Conservation (phyloP, 257 asterid species). For the Solanum pimpinellifolium region DNA sequence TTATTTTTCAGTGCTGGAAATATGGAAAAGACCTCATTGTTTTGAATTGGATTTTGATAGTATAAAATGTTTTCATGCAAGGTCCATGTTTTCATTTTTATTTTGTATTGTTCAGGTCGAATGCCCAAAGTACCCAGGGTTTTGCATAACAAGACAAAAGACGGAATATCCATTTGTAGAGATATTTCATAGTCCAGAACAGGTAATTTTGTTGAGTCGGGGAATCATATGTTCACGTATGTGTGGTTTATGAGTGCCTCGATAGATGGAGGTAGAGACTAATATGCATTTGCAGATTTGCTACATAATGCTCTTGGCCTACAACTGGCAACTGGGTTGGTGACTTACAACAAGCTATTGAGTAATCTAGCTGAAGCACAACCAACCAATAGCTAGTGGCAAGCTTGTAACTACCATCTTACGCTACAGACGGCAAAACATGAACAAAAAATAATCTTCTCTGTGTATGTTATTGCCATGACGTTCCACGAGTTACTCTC, state of each 20-base stretch:
- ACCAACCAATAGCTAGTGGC: not conserved
- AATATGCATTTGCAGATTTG: not conserved
- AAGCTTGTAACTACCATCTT: not conserved
- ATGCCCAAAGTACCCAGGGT: conserved; percentile 94
- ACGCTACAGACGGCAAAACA: not conserved
- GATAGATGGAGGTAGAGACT: not conserved
- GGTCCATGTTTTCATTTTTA: not conserved
- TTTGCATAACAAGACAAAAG: conserved; percentile 85
- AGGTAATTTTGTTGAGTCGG: conserved; percentile 23
- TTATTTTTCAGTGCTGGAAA: not conserved
- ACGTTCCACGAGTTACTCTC: not conserved
- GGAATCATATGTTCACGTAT: not conserved
- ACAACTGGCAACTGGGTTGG: not conserved
- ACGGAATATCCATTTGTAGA: conserved; percentile 85
- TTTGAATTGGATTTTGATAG: not conserved
- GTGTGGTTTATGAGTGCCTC: not conserved
- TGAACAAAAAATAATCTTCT: not conserved
- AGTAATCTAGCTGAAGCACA: not conserved
- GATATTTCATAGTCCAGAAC: conserved; percentile 82
- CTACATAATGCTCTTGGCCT: not conserved
- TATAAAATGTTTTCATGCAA: not conserved
- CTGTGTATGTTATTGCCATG: not conserved
- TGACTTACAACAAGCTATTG: not conserved
- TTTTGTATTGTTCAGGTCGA: conserved; percentile 46
- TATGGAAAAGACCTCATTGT: not conserved